Evolutionary conservation across 306 rosid species (phyloP).

Genomic region (Quillaja saponaria): DNA sequence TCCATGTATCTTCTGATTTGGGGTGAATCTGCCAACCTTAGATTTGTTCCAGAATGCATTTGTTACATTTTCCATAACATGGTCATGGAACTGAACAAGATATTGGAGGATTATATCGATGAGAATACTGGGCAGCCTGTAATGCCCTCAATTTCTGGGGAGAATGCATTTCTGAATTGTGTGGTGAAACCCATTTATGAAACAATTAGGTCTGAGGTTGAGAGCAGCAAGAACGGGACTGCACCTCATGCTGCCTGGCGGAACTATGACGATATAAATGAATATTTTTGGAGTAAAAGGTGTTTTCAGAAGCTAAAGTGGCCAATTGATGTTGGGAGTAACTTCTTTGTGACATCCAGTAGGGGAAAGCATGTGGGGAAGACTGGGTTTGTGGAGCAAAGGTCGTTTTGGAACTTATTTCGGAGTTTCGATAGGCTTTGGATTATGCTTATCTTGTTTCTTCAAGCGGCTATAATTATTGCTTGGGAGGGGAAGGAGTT

Average conservation of each 20-base stretch:
- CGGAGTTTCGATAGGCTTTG: constrained; percentile 89
- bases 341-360: constrained; percentile 60
- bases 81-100: constrained; percentile 79
- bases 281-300: constrained; percentile 87
- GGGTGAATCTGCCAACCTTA: constrained; percentile 92
- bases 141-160: constrained; percentile 72
- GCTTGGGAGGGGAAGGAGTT: constrained; percentile 67
- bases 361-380: constrained; percentile 75
- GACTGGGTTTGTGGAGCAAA: constrained; percentile 96
- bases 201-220: constrained; percentile 75
- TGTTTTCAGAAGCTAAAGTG: constrained; percentile 89
- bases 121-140: constrained; percentile 88
- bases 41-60: constrained; percentile 82
- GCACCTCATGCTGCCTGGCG: constrained; percentile 90
- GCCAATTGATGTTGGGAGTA: constrained; percentile 81
- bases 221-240: constrained; percentile 70
- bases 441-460: constrained; percentile 79
- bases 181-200: constrained; percentile 88
- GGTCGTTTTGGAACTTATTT: constrained; percentile 87
- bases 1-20: constrained; percentile 75
- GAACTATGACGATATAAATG: constrained; percentile 90
- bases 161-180: constrained; percentile 64
- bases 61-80: constrained; percentile 82
- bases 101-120: constrained; percentile 83
- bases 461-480: constrained; percentile 83